These are phyloP conservation scores for Penicillium malachiteum DNA, from an alignment of 495 filamentous ascomycete species.

Conservation along the genomic window DNA sequence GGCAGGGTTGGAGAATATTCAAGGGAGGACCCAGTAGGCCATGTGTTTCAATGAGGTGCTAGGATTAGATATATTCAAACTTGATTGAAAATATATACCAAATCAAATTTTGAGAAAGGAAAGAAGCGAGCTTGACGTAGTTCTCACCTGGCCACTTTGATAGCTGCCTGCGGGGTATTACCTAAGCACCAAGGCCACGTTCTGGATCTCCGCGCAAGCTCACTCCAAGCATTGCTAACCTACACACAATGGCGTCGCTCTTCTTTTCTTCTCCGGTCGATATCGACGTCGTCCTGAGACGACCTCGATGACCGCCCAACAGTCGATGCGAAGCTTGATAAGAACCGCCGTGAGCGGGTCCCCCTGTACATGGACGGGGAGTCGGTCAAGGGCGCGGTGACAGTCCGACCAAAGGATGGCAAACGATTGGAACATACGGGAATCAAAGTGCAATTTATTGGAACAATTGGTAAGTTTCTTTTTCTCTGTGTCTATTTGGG, in stretches of 20 bases:
- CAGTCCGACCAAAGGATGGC: constrained; percentile 95
- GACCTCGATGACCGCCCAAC: constrained; percentile 90
- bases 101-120: too few relatives aligned
- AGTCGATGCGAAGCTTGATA: constrained; percentile 97
- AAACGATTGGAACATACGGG: constrained; percentile 97
- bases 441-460: constrained; percentile 99
- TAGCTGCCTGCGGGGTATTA: constrained; percentile 18
- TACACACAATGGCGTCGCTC: constrained; percentile 74
- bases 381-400: constrained; percentile 93
- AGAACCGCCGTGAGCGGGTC: constrained; percentile 92
- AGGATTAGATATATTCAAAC: too few relatives aligned
- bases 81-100: too few relatives aligned
- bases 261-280: constrained; percentile 98
- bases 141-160: too few relatives aligned
- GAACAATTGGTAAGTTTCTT: constrained; percentile 75
- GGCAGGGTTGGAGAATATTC: too few relatives aligned
- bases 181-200: constrained; percentile 21
- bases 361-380: constrained; percentile 98
- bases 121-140: too few relatives aligned
- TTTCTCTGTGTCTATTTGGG: background rate
- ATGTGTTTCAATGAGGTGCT: too few relatives aligned
- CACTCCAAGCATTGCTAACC: constrained; percentile 8
- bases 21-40: too few relatives aligned
- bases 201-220: constrained; percentile 18
- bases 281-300: constrained; percentile 96